Conservation (phyloP, 768 basidiomycete genomes). For the Mycena kentingensis region DNA sequence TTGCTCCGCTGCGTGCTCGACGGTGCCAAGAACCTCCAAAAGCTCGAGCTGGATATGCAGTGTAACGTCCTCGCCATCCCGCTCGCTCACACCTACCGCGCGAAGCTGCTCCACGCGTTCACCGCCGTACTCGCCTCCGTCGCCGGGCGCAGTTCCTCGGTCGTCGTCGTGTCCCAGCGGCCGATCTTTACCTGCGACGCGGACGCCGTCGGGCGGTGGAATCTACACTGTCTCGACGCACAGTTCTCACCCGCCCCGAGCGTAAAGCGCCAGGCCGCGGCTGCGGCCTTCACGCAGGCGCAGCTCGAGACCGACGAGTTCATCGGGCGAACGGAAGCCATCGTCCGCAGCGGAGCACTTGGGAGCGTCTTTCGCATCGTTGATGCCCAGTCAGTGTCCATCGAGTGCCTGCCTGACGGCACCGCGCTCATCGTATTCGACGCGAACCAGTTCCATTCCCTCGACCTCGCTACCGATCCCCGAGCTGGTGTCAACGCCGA, state of each 20-base stretch:
- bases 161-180: not conserved
- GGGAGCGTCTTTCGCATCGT: not conserved
- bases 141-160: not conserved
- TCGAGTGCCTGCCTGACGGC: not conserved
- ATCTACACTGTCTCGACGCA: not conserved
- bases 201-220: not conserved
- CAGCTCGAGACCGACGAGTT: not conserved
- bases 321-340: not conserved
- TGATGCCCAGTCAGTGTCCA: not conserved
- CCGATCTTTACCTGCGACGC: not conserved
- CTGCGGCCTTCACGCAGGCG: not conserved
- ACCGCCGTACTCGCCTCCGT: not conserved
- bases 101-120: not conserved
- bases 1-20: not conserved
- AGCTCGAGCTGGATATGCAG: not conserved
- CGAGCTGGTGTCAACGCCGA: not conserved
- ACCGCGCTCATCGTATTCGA: not conserved
- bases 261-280: too few species aligned
- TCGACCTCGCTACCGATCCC: not conserved
- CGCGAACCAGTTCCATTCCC: too few species aligned
- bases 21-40: not conserved
- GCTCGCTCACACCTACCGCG: not conserved
- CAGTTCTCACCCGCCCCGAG: too few species aligned
- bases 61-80: not conserved
- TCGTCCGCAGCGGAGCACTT: not conserved